Base-by-base conservation (phyloP, 2,329 filamentous ascomycete species). In the Xylaria sp. region DNA sequence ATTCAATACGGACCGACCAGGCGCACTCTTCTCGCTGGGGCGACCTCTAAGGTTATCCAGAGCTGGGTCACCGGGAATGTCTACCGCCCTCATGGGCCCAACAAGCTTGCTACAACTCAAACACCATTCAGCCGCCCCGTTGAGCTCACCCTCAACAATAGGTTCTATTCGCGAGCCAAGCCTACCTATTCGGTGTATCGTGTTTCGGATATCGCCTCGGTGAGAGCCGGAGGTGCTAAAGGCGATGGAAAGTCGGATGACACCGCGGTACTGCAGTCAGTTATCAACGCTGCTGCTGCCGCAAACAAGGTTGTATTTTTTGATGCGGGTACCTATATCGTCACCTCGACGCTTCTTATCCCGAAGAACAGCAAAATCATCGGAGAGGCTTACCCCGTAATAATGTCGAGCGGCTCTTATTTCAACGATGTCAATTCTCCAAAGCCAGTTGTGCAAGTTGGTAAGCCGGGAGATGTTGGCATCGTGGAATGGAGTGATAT, bases 181-280 rank as follows among this genome's bases (percentile, higher is more conserved):
- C 92, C 92, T 6, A 86, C 92, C 67, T 96, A 95, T 72, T 85
- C 87, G 60, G 75, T 82, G 23, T 71, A 88, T 3, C 77, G 86
- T 1, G 80, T 82, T 1, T 81, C 80, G 1, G 80, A 83, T 3
- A 92, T 95, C 72, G 75, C 91, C 69, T 91, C 87, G 60, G 87
- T 92, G 71, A 90, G 90, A 69, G 80, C 80, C 9, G 81, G 80
- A 15, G 90, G 91, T 38, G 90, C 89, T 60, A 87, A 83, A 70
- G 92, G 92, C 64, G 90, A 95, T 70, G 92, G 90, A 37, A 74
- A 75, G 1, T 89, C 90, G 1, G 92, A 95, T 67, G 92, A 95
- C 72, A 94, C 92, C 1, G 80, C 80, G 6, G 87, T 86, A n/a
- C 84, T 95, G 60, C 89, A 92, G 71, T 79, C 79, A 14, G 84